Evolutionary conservation across 1,284 basidiomycete species (phyloP), one percentile per base, ranked within the genome.

Genomic region (Naganishia albida): DNA sequence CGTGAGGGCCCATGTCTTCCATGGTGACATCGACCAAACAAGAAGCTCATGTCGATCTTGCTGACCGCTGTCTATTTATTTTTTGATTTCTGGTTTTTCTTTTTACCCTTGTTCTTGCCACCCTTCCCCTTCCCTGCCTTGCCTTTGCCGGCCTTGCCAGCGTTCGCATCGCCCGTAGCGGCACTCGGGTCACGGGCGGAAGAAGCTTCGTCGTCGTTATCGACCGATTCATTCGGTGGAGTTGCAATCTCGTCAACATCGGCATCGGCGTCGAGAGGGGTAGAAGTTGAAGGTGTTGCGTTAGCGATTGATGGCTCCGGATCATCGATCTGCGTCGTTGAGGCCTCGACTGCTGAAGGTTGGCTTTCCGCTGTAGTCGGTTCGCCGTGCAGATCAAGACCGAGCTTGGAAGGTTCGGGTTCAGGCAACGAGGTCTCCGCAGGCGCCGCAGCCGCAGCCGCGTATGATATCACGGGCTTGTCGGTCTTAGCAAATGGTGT

Each of bases 51-150:
- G n/a, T n/a, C n/a, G n/a, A n/a, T n/a, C n/a, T n/a, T n/a, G n/a
- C n/a, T n/a, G n/a, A n/a, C n/a, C n/a, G n/a, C n/a, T n/a, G n/a
- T n/a, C n/a, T n/a, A n/a, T n/a, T n/a, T 48, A 48, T 25, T 48
- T 48, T 20, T 48, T 48, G 6, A 18, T 50, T 63, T 63, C 50
- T 63, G 40, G 34, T 34, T 18, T 26, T 62, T 63, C 15, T 50
- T 44, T 38, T 60, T 56, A 23, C 54, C 40, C 34, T 56, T 56
- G 10, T 40, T 50, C 51, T 53, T 63, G 20, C 60, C 60, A 20
- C 60, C 51, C 39, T 53, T 63, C 12, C 60, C 60, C 51, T 53
- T 63, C 0, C 39, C 49, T 13, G 34, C 51, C 15, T 63, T 63
- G 46, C 44, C 57, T 23, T 63, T 63, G 46, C 44, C 57, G 15